Evolutionary conservation across 2,329 filamentous ascomycete genomes (phyloP).

Genomic region (Penicillium sp.): DNA sequence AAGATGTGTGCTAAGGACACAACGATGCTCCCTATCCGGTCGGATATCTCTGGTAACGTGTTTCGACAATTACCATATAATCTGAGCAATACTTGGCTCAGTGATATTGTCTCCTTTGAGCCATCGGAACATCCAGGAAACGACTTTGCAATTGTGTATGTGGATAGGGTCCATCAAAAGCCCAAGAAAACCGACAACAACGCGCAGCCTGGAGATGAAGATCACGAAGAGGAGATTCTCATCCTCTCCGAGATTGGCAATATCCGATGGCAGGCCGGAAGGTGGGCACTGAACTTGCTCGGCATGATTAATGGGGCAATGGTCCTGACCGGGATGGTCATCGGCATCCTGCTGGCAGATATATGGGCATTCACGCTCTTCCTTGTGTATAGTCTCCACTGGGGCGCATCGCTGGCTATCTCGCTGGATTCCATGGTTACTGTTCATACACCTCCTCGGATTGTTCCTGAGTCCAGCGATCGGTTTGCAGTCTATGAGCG

Average conservation of each 20-base stretch:
- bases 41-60: constrained; percentile 32
- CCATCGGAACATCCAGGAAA: constrained; percentile 29
- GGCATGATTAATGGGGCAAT: constrained; percentile 32
- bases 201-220: neutral
- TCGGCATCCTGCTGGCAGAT: constrained; percentile 33
- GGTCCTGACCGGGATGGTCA: constrained; percentile 30
- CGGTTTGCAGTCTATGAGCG: constrained; percentile 35
- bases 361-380: constrained; percentile 38
- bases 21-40: constrained; percentile 33
- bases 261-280: constrained; percentile 20
- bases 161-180: constrained; percentile 23
- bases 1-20: constrained; percentile 35
- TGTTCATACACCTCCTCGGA: constrained; percentile 17
- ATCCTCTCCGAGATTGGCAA: constrained; percentile 9
- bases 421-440: constrained; percentile 31
- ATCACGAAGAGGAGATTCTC: neutral
- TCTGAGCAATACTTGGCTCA: constrained; percentile 35
- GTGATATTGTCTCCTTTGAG: constrained; percentile 34
- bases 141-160: constrained; percentile 35
- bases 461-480: neutral
- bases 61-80: constrained; percentile 38
- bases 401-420: constrained; percentile 33
- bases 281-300: constrained; percentile 27
- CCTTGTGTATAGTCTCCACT: constrained; percentile 35
- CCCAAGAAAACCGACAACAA: neutral